Evolutionary conservation across 345 rosid genomes (phyloP).

Genomic region (Psidium guajava): DNA sequence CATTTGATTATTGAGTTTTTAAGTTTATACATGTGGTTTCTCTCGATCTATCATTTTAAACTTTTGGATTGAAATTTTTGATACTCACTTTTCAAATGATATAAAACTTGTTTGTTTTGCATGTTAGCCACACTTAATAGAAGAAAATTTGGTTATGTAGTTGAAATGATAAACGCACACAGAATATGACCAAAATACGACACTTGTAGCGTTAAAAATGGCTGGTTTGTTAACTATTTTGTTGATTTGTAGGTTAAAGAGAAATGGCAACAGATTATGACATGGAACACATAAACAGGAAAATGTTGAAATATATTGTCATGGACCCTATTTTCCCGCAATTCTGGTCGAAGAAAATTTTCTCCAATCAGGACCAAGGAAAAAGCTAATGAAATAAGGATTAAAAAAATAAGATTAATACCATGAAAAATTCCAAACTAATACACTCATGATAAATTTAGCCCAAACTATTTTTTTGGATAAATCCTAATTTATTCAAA

Average conservation of each 20-base stretch:
- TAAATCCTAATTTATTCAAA: no score
- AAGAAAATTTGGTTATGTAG: not conserved
- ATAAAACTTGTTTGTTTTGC: not conserved
- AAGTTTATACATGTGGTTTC: fast-evolving
- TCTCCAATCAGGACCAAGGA: not conserved
- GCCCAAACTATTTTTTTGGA: no score
- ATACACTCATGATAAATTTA: no score
- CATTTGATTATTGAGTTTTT: not conserved
- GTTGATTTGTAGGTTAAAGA: not conserved
- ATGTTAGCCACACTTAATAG: not conserved
- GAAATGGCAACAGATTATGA: not conserved
- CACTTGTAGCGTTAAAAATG: not conserved
- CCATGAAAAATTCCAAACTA: no score
- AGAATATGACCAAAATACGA: not conserved
- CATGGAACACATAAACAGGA: not conserved
- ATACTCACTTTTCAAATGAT: not conserved
- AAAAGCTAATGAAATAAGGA: no score
- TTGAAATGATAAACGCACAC: not conserved
- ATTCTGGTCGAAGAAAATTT: not conserved
- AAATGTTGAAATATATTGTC: not conserved
- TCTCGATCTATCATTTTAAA: not conserved
- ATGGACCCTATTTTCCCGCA: not conserved
- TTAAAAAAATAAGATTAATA: no score
- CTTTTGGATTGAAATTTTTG: not conserved
- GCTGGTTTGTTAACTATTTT: not conserved